Percentiles rank a stretch among this genome's conserved stretches.
Evolutionary conservation across 2,329 filamentous ascomycete genomes (phyloP).

Genomic region (Dryadomyces sulphureus): DNA sequence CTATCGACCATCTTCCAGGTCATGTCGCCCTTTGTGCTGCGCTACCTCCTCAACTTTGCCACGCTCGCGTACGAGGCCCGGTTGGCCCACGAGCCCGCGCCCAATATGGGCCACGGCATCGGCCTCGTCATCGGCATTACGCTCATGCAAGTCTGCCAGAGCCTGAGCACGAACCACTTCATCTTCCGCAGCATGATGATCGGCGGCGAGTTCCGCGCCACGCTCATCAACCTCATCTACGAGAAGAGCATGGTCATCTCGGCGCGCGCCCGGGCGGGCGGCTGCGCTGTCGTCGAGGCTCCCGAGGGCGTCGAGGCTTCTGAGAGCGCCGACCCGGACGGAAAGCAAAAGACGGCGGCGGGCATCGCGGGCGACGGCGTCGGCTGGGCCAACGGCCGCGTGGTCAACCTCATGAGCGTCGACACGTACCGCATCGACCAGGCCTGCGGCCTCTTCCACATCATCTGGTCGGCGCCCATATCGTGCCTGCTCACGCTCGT

Average conservation of each 20-base stretch:
- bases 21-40: conserved; percentile 69
- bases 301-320: conserved; percentile 6
- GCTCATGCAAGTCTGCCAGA: conserved; percentile 71
- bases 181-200: conserved; percentile 87
- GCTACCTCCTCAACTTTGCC: conserved; percentile 77
- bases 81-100: conserved; percentile 32
- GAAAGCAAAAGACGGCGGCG: conserved; percentile 17
- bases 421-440: conserved; percentile 89
- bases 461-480: conserved; percentile 78
- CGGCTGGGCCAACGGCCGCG: conserved; percentile 85
- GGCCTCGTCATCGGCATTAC: conserved; percentile 77
- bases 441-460: conserved; percentile 76
- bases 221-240: conserved; percentile 75
- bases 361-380: conserved; percentile 49
- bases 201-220: conserved; percentile 68
- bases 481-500: conserved; percentile 64
- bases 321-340: background rate
- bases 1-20: conserved; percentile 62
- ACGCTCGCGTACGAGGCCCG: conserved; percentile 60
- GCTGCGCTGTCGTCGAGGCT: conserved; percentile 23
- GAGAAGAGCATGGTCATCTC: conserved; percentile 87
- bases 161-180: conserved; percentile 74
- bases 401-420: conserved; percentile 88
- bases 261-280: conserved; percentile 74
- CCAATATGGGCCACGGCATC: conserved; percentile 59